These are phyloP conservation scores for Kodamaea kakaduensis DNA, from an alignment of 805 yeast genomes.

Conservation along the genomic window DNA sequence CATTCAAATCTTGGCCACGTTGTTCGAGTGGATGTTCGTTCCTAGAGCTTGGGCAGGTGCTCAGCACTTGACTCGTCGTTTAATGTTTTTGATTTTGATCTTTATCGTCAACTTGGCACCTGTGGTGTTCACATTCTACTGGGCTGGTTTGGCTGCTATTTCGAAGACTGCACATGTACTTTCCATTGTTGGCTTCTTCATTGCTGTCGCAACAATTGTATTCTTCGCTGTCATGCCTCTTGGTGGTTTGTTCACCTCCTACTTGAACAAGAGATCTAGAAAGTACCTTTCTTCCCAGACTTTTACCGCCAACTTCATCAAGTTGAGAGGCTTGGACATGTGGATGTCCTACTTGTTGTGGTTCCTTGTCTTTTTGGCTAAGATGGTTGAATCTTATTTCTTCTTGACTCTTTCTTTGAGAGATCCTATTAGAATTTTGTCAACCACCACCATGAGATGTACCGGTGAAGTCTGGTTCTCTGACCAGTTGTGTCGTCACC, in stretches of 20 bases:
- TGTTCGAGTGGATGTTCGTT: constrained; percentile 92
- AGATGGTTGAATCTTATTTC: constrained; percentile 85
- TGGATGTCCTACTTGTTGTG: constrained; percentile 94
- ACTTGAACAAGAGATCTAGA: constrained; percentile 82
- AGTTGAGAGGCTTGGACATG: constrained; percentile 83
- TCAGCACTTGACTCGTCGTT: constrained; percentile 88
- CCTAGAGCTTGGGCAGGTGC: constrained; percentile 99
- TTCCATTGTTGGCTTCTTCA: constrained; percentile 82
- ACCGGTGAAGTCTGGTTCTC: constrained; percentile 93
- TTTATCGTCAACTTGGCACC: constrained; percentile 78
- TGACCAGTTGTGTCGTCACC: constrained; percentile 69
- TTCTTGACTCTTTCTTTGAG: constrained; percentile 83
- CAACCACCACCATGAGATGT: constrained; percentile 88
- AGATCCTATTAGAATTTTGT: constrained; percentile 90
- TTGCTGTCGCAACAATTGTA: constrained; percentile 76
- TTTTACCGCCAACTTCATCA: constrained; percentile 87
- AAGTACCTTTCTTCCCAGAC: constrained; percentile 90
- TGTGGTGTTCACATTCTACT: constrained; percentile 77
- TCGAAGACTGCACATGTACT: constrained; percentile 75
- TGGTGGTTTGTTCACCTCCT: constrained; percentile 93
- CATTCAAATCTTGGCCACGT: constrained; percentile 81
- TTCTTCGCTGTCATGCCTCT: constrained; percentile 94
- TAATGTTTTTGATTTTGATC: constrained; percentile 66
- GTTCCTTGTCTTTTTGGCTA: constrained; percentile 85
- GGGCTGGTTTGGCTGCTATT: constrained; percentile 61